These are phyloP conservation scores for Malus hybrid DNA, from an alignment of 331 rosid species.

Conservation along the genomic window DNA sequence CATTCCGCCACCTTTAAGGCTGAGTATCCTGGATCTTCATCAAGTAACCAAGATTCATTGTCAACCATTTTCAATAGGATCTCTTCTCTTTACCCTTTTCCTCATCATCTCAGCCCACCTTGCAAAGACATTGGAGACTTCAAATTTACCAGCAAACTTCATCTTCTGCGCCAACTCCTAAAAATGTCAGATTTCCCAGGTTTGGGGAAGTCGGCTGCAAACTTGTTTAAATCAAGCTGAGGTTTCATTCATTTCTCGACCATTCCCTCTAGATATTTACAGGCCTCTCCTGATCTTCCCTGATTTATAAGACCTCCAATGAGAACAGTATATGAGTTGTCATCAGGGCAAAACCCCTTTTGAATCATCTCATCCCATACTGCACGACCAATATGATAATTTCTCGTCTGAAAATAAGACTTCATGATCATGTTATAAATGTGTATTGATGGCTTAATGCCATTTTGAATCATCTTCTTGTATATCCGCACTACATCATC, in stretches of 20 bases:
- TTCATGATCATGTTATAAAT: slow-evolving; percentile 87
- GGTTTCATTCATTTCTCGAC: slow-evolving; percentile 86
- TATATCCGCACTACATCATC: slow-evolving; percentile 60
- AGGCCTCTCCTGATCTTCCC: slow-evolving; percentile 63
- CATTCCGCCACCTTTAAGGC: not conserved
- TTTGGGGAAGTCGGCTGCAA: slow-evolving; percentile 69
- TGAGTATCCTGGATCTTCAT: not conserved
- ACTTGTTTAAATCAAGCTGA: slow-evolving; percentile 78
- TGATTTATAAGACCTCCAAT: slow-evolving; percentile 75
- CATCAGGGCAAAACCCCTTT: slow-evolving; percentile 70
- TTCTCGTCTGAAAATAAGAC: slow-evolving; percentile 53
- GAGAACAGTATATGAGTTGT: slow-evolving; percentile 58
- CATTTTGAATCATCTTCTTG: slow-evolving; percentile 64
- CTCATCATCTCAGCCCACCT: slow-evolving; percentile 77
- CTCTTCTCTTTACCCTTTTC: slow-evolving; percentile 47
- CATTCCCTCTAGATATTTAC: slow-evolving; percentile 71
- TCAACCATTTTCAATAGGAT: not conserved
- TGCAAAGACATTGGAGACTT: slow-evolving; percentile 56
- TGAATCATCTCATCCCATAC: slow-evolving; percentile 65
- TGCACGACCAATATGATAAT: slow-evolving; percentile 54
- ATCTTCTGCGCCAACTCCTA: slow-evolving; percentile 58
- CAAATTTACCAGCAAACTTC: slow-evolving; percentile 69
- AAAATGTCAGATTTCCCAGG: slow-evolving; percentile 66
- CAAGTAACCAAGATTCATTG: no score
- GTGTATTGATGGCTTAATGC: slow-evolving; percentile 61